phyloP scores from a whole-genome alignment of 768 basidiomycete genomes.

The Suillus clintonianus region DNA sequence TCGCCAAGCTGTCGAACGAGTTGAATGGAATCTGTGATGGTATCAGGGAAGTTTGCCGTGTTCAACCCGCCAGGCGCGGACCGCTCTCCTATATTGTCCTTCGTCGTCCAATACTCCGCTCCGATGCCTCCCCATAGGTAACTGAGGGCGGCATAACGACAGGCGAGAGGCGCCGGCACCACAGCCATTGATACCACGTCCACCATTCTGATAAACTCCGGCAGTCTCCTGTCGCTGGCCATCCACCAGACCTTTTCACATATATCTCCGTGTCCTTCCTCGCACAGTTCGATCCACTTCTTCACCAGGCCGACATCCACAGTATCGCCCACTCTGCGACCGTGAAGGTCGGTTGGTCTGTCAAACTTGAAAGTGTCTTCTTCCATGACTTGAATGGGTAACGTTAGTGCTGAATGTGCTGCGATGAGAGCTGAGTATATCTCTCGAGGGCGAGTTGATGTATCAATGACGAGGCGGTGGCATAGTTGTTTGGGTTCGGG shows the following conservation, averaged over 20 bases:
- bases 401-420: neutral
- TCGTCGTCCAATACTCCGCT: neutral
- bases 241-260: neutral
- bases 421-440: neutral
- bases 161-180: neutral
- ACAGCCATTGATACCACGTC: neutral
- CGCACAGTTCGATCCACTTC: conserved; percentile 1
- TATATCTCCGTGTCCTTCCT: neutral
- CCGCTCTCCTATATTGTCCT: neutral
- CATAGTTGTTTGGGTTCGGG: neutral
- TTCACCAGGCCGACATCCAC: conserved; percentile 1
- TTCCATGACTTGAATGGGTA: neutral
- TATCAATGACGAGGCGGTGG: conserved; percentile 4
- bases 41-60: conserved; percentile 8
- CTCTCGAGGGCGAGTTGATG: neutral
- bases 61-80: conserved; percentile 4
- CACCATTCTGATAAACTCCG: neutral
- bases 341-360: neutral
- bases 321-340: conserved; percentile 1
- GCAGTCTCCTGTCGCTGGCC: neutral
- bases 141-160: conserved; percentile 8
- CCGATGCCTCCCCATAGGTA: conserved; percentile 2
- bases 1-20: conserved; percentile 14
- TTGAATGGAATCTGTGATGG: conserved; percentile 21
- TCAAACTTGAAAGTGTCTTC: conserved; percentile 2